Base-by-base conservation (phyloP, 345 rosid genomes). In the Abelmoschus esculentus region DNA sequence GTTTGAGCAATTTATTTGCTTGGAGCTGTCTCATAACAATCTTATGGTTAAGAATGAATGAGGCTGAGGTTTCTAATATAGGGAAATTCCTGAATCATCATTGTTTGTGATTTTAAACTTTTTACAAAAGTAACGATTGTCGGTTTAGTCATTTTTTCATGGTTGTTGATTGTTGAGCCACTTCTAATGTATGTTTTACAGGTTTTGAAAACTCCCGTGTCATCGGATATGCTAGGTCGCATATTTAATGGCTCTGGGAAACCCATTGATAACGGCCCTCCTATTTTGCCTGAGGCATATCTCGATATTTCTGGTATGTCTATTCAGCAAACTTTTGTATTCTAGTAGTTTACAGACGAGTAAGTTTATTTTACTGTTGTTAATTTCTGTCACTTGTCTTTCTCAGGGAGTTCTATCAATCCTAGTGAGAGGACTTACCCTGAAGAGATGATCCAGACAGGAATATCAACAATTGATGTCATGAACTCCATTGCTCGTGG, bases 401-500 rank as follows among this genome's bases (percentile, higher is more conserved):
- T 36, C 69, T 50, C 81, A 89, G 97, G 97, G 53, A 89, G 96
- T 78, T 91, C 97, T 61, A 91, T 91, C 78, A 91, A 91, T 68
- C 97, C 97, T 60, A 89, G 97, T 63, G 97, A 91, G 83, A 87
- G 97, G 82, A 91, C 97, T 29, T 91, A 91, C 61, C 96, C 96
- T 40, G 97, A 91, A 79, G 96, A 91, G 84, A 91, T 91, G 96
- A 89, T 91, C 71, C 97, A 91, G 83, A 91, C 97, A 7, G 98
- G 98, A 61, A 95, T 93, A 75, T 93, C 99, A 55, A 93, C 99
- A 2, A 91, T 95, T 14, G 99, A 95, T 87, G 96, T 91, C 68
- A 91, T 93, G 97, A 91, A 93, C 71, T 93, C 99, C 70, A 91
- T 91, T 73, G 99, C 99, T 69, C 89, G 99, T 80, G 98, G 97